Base-by-base conservation (phyloP, 352 stramenopile species). In the Globisporangium viniferum region DNA sequence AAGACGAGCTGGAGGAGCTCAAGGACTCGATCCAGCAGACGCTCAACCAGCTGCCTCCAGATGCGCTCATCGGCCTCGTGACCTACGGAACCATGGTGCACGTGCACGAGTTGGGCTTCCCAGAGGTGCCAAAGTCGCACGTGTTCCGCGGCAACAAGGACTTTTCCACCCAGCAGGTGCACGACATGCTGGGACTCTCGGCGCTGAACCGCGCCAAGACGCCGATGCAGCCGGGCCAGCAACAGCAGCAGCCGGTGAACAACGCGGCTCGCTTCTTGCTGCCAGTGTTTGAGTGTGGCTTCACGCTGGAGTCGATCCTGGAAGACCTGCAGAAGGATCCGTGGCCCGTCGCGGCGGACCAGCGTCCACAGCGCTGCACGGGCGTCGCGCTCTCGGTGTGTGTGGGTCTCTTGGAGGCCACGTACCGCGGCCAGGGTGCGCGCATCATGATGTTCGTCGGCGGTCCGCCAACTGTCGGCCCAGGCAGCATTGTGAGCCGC, bases 61-160 rank as follows among this genome's bases (percentile, higher is more conserved):
- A 99, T 72, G 92, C 94, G 58, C 80, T 99, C 44, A 98, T 99
- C 20, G 98, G 98, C 14, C 83, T 99, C 62, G 97, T 99, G 55
- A 99, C 98, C 33, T 99, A 98, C 79, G 98, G 98, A 49, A 99
- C 97, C 6, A 99, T 99, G 82, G 97, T 99, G 55, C 97, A 99
- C 66, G 97, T 99, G 57, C 98, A 99, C 76, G 98, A 99, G 72
- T 83, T 99, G 51, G 94, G 95, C 36, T 99, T 98, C 76, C 84
- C 94, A 2, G 93, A 98, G 64, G 92, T 98, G 72, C 91, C 95
- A 71, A 99, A 99, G 77, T 94, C 95, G 63, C 98, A 99, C 77
- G 98, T 99, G n/a, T 99, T 99, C 76, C 88, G 97, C 39, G 98
- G 98, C 33, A 98, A 98, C 77, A 99, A 99, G 75, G 97, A 99